A percentile compares a stretch with the other conserved stretches of the same genome.
Conservation (phyloP, 139 green algal genomes). For the Chlamydomonas sp. region DNA sequence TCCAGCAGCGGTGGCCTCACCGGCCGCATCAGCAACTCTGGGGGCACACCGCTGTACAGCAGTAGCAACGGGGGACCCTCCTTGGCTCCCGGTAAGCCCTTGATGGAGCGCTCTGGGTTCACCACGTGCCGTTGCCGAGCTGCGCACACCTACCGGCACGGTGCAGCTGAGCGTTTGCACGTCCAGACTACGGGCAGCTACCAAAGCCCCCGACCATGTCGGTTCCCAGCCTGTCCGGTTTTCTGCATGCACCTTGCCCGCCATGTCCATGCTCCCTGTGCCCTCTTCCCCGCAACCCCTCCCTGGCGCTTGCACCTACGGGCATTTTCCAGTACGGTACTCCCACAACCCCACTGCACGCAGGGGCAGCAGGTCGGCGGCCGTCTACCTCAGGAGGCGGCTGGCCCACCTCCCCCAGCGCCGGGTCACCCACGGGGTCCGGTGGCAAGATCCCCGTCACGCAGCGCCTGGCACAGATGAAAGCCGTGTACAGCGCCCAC, state of each 20-base stretch:
- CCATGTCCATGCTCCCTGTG: too few relatives aligned
- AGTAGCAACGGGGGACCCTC: not conserved
- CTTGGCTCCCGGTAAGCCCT: not conserved
- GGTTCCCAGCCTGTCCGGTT: too few relatives aligned
- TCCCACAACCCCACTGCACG: too few relatives aligned
- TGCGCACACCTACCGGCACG: too few relatives aligned
- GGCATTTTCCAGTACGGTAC: not conserved
- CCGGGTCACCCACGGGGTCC: not conserved
- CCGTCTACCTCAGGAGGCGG: not conserved
- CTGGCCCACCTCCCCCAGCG: too few relatives aligned
- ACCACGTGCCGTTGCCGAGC: too few relatives aligned
- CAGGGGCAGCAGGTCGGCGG: not conserved
- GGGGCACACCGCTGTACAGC: constrained; percentile 20
- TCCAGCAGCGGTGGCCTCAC: not conserved
- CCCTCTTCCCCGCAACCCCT: not conserved
- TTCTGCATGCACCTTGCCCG: too few relatives aligned
- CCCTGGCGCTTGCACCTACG: not conserved
- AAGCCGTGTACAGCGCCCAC: constrained; percentile 20
- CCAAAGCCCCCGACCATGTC: too few relatives aligned
- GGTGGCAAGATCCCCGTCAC: constrained; percentile 10
- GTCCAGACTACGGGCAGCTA: too few relatives aligned
- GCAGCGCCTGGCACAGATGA: constrained; percentile 31
- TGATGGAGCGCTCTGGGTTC: too few relatives aligned
- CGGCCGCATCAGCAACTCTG: constrained; percentile 9
- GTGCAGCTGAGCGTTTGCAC: too few relatives aligned